phyloP scores from a whole-genome alignment of 192 early-diverging fungal species.

The Borealophlyctis nickersoniae region DNA sequence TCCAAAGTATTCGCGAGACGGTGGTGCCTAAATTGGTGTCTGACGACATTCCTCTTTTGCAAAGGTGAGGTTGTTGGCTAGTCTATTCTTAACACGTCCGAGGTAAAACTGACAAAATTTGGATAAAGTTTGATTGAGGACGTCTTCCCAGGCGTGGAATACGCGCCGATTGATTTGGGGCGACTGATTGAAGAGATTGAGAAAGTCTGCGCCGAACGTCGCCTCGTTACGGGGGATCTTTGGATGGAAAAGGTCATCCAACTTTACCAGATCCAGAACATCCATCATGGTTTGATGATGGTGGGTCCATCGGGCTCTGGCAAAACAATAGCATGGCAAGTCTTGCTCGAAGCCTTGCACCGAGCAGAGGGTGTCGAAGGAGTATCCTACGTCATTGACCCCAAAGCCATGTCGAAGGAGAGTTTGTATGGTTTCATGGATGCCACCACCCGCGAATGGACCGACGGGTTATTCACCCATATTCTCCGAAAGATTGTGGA shows the following conservation, averaged over 20 bases:
- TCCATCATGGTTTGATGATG: conserved; percentile 99
- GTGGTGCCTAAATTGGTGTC: conserved; percentile 98
- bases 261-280: conserved; percentile 95
- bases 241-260: conserved; percentile 99
- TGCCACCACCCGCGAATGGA: conserved; percentile 98
- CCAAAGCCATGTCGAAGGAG: conserved; percentile 97
- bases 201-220: conserved; percentile 70
- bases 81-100: too few relatives aligned
- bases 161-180: conserved; percentile 73
- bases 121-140: conserved; percentile 74
- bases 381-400: conserved; percentile 91
- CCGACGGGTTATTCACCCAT: conserved; percentile 97
- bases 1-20: conserved; percentile 96
- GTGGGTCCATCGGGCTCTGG: conserved; percentile 97
- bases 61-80: conserved; percentile 63
- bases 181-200: conserved; percentile 71
- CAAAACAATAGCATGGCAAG: conserved; percentile 92
- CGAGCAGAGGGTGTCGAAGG: conserved; percentile 88
- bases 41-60: conserved; percentile 86
- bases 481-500: conserved; percentile 97
- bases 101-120: too few relatives aligned
- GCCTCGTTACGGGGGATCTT: conserved; percentile 68
- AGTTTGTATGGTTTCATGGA: conserved; percentile 94
- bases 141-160: conserved; percentile 91
- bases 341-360: conserved; percentile 85